Evolutionary conservation across 1,284 basidiomycete species (phyloP).

Genomic region (Apiotrichum veenhuisii): DNA sequence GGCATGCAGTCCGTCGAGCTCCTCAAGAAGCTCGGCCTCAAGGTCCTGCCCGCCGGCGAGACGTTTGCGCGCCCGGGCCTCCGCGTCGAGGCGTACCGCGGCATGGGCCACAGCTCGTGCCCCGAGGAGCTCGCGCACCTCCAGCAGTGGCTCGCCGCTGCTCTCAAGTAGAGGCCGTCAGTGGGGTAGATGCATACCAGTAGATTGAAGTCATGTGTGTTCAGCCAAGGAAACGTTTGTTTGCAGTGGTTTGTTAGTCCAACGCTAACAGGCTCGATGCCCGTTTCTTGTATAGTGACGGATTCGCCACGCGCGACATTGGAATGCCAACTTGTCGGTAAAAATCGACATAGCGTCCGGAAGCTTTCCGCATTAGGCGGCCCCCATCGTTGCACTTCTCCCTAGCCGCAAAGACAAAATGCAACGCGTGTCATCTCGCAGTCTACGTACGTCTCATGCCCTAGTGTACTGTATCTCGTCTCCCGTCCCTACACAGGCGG

Average conservation of each 20-base stretch:
- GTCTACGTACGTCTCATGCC: not conserved
- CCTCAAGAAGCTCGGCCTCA: constrained; percentile 58
- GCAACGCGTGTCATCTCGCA: not conserved
- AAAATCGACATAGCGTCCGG: too few species aligned
- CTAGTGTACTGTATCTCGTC: not conserved
- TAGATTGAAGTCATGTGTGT: too few species aligned
- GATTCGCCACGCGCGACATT: too few species aligned
- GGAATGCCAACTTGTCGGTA: too few species aligned
- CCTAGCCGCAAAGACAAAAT: not conserved
- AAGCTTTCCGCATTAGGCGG: too few species aligned
- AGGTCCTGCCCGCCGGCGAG: constrained; percentile 28
- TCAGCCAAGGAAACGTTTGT: too few species aligned
- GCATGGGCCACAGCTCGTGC: constrained; percentile 61
- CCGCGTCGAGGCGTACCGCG: constrained; percentile 44
- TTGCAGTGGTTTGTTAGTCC: too few species aligned
- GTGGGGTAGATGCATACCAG: too few species aligned
- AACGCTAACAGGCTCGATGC: too few species aligned
- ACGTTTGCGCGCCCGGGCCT: constrained; percentile 50
- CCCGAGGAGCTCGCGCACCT: constrained; percentile 64
- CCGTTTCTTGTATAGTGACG: too few species aligned
- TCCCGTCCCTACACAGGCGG: too few species aligned
- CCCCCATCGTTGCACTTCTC: not conserved
- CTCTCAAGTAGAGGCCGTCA: constrained; percentile 34
- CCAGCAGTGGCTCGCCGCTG: constrained; percentile 35
- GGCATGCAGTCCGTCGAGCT: constrained; percentile 57